Evolutionary conservation across 495 filamentous ascomycete species (phyloP).

Genomic region (Recurvomyces mirabilis): DNA sequence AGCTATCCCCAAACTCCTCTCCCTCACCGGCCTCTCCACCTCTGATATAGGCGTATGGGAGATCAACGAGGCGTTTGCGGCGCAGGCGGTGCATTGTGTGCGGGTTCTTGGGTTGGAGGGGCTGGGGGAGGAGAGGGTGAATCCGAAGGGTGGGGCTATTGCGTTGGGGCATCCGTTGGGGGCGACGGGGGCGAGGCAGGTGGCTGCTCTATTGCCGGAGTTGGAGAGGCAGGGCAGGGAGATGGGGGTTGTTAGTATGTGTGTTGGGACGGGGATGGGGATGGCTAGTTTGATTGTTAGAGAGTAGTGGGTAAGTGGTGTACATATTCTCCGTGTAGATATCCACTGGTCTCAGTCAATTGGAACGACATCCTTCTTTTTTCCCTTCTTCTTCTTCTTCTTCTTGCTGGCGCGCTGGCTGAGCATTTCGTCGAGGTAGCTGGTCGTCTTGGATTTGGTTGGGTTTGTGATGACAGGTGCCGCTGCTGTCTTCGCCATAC

Average conservation of each 20-base stretch:
- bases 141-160: slow-evolving; percentile 54
- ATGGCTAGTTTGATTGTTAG: slow-evolving; percentile 37
- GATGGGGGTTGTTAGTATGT: slow-evolving; percentile 34
- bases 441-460: slow-evolving; percentile 25
- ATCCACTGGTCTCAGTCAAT: too few species aligned
- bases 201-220: slow-evolving; percentile 31
- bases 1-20: slow-evolving; percentile 70
- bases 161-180: slow-evolving; percentile 35
- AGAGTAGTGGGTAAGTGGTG: slow-evolving; percentile 28
- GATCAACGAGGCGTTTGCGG: slow-evolving; percentile 92
- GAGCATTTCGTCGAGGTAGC: slow-evolving; percentile 30
- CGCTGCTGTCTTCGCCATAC: too few species aligned
- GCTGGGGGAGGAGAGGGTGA: slow-evolving; percentile 50
- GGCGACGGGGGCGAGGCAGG: slow-evolving; percentile 30
- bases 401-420: slow-evolving; percentile 34
- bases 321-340: too few species aligned
- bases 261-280: slow-evolving; percentile 38
- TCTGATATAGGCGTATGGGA: slow-evolving; percentile 82
- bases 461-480: too few species aligned
- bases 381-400: slow-evolving; percentile 24
- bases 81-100: slow-evolving; percentile 72
- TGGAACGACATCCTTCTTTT: background rate
- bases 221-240: slow-evolving; percentile 29
- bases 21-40: slow-evolving; percentile 48
- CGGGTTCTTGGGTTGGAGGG: slow-evolving; percentile 63